Base-by-base conservation (phyloP, 192 early-diverging fungal species). In the Lobulomyces angularis region DNA sequence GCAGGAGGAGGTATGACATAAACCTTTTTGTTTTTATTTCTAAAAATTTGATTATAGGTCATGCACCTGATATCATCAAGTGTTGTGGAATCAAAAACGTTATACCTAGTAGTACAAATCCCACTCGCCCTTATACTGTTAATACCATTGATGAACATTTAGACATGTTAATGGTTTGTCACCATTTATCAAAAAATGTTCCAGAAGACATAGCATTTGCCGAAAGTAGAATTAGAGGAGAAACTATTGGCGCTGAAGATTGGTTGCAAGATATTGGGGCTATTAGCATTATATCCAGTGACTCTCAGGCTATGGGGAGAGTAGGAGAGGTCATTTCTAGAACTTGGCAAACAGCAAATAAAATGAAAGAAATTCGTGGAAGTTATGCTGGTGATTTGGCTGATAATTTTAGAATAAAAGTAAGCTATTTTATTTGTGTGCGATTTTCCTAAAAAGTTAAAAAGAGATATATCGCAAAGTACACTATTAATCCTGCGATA, bases 161-260 rank as follows among this genome's bases (percentile, higher is more conserved):
- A 17, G 93, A 97, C 49, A 94, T 97, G 93, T 68, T 97, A 14
- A 93, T 94, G 90, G 86, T 94, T 3, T 97, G 93, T 57, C 93
- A 97, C 57, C 93, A 97, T 50, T 64, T 97, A 42, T 83, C 81
- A 45, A 83, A 80, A 58, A 77, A 79, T 40, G 80, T 97, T 31
- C 88, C 93, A 6, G 93, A 97, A 56, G 93, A 97, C 55, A 80
- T 97, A 18, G 82, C 89, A 8, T 97, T 97, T 70, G 93, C 93
- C 5, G 93, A 97, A 54, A 82, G 79, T 47, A 71, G 93, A 26
- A 97, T 97, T 53, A 74, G 93, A 14, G 90, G 82, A 8, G 90
- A 97, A 54, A 97, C 93, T 1, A 97, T 97, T 62, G 86, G 83
- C 6, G 93, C 89, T 20, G 93, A 97, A 56, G 93, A 90, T 48